Evolutionary conservation across 2,329 filamentous ascomycete species (phyloP).

Genomic region (Neonectria sp.): DNA sequence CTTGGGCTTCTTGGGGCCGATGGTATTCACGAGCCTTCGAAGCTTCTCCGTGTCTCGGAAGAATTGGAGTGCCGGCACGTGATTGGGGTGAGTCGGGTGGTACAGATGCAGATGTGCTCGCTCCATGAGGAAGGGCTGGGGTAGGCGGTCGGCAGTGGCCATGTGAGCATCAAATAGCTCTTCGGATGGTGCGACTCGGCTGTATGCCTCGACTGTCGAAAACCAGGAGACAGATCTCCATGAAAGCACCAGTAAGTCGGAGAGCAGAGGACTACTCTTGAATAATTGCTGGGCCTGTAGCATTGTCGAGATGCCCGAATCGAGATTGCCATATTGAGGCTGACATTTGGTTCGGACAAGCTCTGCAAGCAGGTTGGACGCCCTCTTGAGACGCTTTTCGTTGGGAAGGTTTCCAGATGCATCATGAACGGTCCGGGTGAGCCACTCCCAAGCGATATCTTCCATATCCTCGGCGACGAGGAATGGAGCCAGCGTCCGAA

Average conservation of each 20-base stretch:
- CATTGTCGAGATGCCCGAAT: slow-evolving; percentile 65
- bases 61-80: slow-evolving; percentile 63
- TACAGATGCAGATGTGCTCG: slow-evolving; percentile 69
- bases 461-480: slow-evolving; percentile 68
- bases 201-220: slow-evolving; percentile 66
- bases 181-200: slow-evolving; percentile 61
- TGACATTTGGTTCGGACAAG: slow-evolving; percentile 62
- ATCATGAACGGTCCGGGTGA: slow-evolving; percentile 58
- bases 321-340: slow-evolving; percentile 59
- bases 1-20: slow-evolving; percentile 47
- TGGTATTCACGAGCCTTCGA: slow-evolving; percentile 45
- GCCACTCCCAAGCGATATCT: slow-evolving; percentile 67
- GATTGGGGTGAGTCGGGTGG: slow-evolving; percentile 67
- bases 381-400: slow-evolving; percentile 46
- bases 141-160: slow-evolving; percentile 60
- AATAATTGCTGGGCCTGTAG: slow-evolving; percentile 62
- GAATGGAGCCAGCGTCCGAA: slow-evolving; percentile 62
- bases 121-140: slow-evolving; percentile 58
- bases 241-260: slow-evolving; percentile 55
- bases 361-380: slow-evolving; percentile 53
- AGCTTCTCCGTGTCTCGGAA: slow-evolving; percentile 55
- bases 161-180: slow-evolving; percentile 68
- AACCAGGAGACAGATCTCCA: slow-evolving; percentile 67
- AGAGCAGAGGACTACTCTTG: slow-evolving; percentile 52
- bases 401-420: slow-evolving; percentile 36